These are phyloP conservation scores for Aegilops longissima DNA, from an alignment of 176 grass and related monocot genomes.

Conservation along the genomic window DNA sequence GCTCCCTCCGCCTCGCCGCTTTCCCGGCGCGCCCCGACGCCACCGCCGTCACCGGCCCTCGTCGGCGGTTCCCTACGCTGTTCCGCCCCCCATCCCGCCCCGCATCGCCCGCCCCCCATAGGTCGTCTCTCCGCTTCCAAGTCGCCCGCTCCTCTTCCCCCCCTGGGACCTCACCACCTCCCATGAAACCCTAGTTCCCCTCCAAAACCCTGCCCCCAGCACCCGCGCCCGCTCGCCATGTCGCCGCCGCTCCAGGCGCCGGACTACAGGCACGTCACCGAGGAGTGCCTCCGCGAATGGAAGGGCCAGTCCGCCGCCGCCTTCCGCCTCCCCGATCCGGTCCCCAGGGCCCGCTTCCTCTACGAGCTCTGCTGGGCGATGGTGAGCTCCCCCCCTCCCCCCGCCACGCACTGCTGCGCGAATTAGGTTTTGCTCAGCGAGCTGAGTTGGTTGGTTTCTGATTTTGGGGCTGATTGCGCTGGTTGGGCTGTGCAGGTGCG, in stretches of 20 bases:
- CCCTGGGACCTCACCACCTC: neutral
- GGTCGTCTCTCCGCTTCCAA: neutral
- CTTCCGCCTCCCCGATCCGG: conserved; percentile 72
- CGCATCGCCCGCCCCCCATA: neutral
- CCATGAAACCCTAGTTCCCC: conserved; percentile 52
- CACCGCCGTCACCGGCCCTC: neutral
- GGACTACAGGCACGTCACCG: conserved; percentile 68
- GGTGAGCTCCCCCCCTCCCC: conserved; percentile 38
- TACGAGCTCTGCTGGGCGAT: conserved; percentile 95
- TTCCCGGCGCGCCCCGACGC: too few relatives aligned
- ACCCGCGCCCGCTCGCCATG: conserved; percentile 27
- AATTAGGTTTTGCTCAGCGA: neutral
- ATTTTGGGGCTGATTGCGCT: conserved; percentile 2
- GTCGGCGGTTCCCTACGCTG: too few relatives aligned
- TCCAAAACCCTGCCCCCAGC: conserved; percentile 9
- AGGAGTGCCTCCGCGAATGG: conserved; percentile 91
- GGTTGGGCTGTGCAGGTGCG: conserved; percentile 50
- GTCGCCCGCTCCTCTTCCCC: neutral
- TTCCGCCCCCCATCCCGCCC: too few relatives aligned
- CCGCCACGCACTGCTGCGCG: neutral
- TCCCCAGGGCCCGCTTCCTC: conserved; percentile 89
- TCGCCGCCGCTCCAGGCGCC: conserved; percentile 49
- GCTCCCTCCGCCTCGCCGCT: neutral
- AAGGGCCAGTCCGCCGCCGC: conserved; percentile 61
- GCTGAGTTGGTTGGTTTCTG: neutral